Evolutionary conservation across 2,329 filamentous ascomycete genomes (phyloP), one percentile per base, ranked within the genome.

Genomic region (Neopestalotiopsis clavispora): DNA sequence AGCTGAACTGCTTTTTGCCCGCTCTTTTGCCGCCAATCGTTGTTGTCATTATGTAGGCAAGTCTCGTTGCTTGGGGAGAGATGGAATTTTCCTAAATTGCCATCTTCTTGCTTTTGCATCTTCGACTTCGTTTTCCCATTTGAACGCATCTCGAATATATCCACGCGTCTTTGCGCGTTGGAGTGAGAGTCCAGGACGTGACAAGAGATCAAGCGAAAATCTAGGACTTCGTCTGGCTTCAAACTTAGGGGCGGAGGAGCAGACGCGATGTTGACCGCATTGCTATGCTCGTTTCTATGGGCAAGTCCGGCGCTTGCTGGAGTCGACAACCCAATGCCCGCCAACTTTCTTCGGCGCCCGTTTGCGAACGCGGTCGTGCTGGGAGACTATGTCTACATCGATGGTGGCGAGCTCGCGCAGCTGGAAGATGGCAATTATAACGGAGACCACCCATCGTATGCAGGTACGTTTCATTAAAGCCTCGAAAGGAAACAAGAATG

Each of bases 381-480:
- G 13, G 79, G 79, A 10, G 75, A 81, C 67, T 80, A 80, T 60
- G 70, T 79, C 49, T 83, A 81, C 65, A 76, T 82, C 61, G 80
- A 82, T 67, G 80, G 80, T 59, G 81, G 81, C 17, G 75, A 79
- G 68, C 65, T 80, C 2, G 78, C 74, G 2, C 74, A 75, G 42
- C 71, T 71, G 12, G 68, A 71, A 62, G 72, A 78, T 32, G 77
- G 74, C 5, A 74, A 72, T 23, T 61, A 68, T 1, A 69, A 74
- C 32, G 67, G 68, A 69, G 66, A 69, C 59, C 72, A 72, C 45
- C 71, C 73, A n/a, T 74, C 74, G 56, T 74, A 72, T 63, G 67
- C 72, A 45, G 73, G 76, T 73, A 77, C 7, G 45, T 64, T n/a
- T n/a, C n/a, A 52, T 0, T 28, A n/a, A 9, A 10, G 5, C n/a